Base-by-base conservation (phyloP, 257 asterid genomes). In the Rehmannia glutinosa region DNA sequence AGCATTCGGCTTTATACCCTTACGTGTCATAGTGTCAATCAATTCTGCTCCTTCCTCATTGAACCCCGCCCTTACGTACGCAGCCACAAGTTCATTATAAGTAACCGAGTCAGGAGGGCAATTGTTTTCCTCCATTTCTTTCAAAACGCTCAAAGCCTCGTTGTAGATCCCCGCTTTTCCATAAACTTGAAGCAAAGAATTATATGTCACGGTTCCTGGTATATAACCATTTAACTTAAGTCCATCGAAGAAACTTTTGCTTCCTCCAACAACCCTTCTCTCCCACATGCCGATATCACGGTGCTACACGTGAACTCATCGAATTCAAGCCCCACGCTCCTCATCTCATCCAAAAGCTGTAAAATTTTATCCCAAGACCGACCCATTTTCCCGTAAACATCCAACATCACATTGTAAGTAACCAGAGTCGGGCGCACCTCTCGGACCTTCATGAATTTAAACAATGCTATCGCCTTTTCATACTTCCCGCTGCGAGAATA, bases 231-330 rank as follows among this genome's bases (percentile, higher is more conserved):
- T 86, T 46, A 70, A 67, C 85, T 90, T 90, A 42, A 93, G 82
- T 30, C 80, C 95, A 46, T 79, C 67, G 25, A 93, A 81, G 83
- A 93, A 93, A 42, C 68, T 78, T 88, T 88, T 3, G 99, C 99
- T 79, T 93, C 97, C 45, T 82, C 85, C 78, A 90, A 66, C 78
- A 90, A 64, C 38, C 97, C 97, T 61, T 93, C 95, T 75, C 99
- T 83, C 42, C 96, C 97, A 81, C 95, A 93, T 0, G 97, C 97
- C 20, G 99, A 77, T 62, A 93, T 79, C 68, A 93, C 97, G 13
- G 96, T 93, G 80, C 99, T 93, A 76, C 96, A 91, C 63, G 99
- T 93, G 70, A 93, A 93, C 68, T 93, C 99, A 46, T 93, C 99
- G 30, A 88, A 90, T 49, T 83, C 81, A 28, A 85, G 95, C 68